Percentiles rank a stretch among this genome's conserved stretches.
These are phyloP conservation scores for Fusarium clavum DNA, from an alignment of 2,329 filamentous ascomycete species.

Conservation along the genomic window DNA sequence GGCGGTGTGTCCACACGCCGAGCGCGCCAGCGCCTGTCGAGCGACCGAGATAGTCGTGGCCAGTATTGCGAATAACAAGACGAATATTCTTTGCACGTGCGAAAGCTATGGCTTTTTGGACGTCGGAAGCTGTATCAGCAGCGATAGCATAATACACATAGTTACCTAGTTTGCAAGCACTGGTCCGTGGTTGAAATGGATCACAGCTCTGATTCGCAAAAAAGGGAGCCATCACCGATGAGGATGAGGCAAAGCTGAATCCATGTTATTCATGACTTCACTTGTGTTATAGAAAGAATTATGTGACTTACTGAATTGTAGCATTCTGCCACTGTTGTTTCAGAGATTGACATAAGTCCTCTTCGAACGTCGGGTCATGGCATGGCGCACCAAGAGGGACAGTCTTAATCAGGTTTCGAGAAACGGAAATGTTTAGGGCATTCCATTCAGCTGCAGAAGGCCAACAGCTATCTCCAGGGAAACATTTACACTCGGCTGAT, in stretches of 20 bases:
- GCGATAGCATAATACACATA: conserved; percentile 56
- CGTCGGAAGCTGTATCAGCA: conserved; percentile 47
- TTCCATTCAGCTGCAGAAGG: conserved; percentile 60
- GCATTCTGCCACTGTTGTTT: conserved; percentile 51
- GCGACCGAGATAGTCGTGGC: conserved; percentile 51
- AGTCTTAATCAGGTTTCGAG: conserved; percentile 63
- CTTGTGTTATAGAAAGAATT: not conserved
- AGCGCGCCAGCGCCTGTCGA: conserved; percentile 56
- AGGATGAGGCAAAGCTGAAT: conserved; percentile 51
- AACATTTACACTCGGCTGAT: conserved; percentile 20
- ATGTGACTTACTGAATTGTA: conserved; percentile 53
- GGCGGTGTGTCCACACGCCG: conserved; percentile 54
- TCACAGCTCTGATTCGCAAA: conserved; percentile 55
- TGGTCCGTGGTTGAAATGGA: conserved; percentile 52
- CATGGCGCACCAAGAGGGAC: conserved; percentile 65
- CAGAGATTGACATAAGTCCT: conserved; percentile 55
- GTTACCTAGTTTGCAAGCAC: conserved; percentile 58
- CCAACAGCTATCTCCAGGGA: conserved; percentile 56
- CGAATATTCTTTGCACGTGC: conserved; percentile 53
- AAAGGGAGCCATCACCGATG: conserved; percentile 55
- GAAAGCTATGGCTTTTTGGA: conserved; percentile 52
- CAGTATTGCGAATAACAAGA: conserved; percentile 51
- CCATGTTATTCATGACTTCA: conserved; percentile 2
- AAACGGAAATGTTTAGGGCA: conserved; percentile 62
- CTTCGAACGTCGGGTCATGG: conserved; percentile 61